A percentile compares a stretch with the other conserved stretches of the same genome.
Evolutionary conservation across 1,139 yeast species (phyloP).

Genomic region (Debaryomyces singareniensis): DNA sequence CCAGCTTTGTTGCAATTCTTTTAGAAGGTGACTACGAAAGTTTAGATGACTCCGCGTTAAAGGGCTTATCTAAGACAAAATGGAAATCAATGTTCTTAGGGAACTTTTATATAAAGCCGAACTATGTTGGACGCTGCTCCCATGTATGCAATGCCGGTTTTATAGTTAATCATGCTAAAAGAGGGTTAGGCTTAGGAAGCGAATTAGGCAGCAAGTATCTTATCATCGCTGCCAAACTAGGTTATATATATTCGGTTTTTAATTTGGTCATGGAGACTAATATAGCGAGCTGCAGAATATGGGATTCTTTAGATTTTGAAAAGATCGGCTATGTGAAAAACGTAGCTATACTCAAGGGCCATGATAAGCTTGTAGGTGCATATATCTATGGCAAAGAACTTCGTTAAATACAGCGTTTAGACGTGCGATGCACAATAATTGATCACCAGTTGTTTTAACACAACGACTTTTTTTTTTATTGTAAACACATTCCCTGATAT

Average conservation of each 20-base stretch:
- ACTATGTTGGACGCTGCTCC: slow-evolving; percentile 69
- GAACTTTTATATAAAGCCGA: slow-evolving; percentile 70
- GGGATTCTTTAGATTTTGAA: slow-evolving; percentile 74
- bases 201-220: slow-evolving; percentile 57
- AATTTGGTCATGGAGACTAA: slow-evolving; percentile 75
- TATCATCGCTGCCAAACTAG: slow-evolving; percentile 61
- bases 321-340: slow-evolving; percentile 62
- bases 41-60: slow-evolving; percentile 8
- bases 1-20: slow-evolving; percentile 39
- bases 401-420: too few species aligned
- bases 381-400: slow-evolving; percentile 58
- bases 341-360: slow-evolving; percentile 62
- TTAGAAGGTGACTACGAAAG: slow-evolving; percentile 29
- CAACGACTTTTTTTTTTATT: too few species aligned
- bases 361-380: slow-evolving; percentile 59
- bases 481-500: slow-evolving; percentile 10
- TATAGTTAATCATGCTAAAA: slow-evolving; percentile 44
- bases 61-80: slow-evolving; percentile 8
- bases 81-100: slow-evolving; percentile 53
- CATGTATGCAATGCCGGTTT: slow-evolving; percentile 82
- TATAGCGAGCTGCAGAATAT: slow-evolving; percentile 57
- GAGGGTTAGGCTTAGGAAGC: slow-evolving; percentile 61
- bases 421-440: too few species aligned
- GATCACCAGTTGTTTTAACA: too few species aligned
- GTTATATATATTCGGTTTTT: slow-evolving; percentile 75